These are phyloP conservation scores for Colletotrichum tropicicola DNA, from an alignment of 2,329 filamentous ascomycete species.

Conservation along the genomic window DNA sequence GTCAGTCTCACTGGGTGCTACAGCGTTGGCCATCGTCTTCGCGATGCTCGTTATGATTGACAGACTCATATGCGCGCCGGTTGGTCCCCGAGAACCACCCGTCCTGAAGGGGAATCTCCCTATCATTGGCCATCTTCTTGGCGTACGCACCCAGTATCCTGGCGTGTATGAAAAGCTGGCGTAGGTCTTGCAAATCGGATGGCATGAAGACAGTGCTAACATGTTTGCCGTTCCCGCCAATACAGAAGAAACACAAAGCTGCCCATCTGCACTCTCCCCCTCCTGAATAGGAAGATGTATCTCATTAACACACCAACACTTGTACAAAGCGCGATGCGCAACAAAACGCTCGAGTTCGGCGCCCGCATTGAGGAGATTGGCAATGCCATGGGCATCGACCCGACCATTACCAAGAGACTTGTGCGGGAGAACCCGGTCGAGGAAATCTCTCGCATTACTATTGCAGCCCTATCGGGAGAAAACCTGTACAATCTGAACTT, in stretches of 20 bases:
- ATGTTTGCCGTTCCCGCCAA: neutral
- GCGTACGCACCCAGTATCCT: conserved; percentile 46
- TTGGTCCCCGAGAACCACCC: conserved; percentile 51
- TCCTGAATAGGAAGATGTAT: conserved; percentile 54
- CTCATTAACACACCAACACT: conserved; percentile 52
- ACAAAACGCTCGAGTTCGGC: conserved; percentile 47
- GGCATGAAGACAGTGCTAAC: conserved; percentile 11
- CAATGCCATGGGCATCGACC: conserved; percentile 32
- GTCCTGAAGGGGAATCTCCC: conserved; percentile 50
- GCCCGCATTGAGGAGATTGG: conserved; percentile 48
- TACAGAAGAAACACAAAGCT: conserved; percentile 35
- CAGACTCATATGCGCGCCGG: conserved; percentile 8
- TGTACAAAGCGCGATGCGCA: conserved; percentile 47
- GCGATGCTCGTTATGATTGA: conserved; percentile 2
- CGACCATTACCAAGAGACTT: conserved; percentile 44
- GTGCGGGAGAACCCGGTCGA: conserved; percentile 43
- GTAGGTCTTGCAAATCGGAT: conserved; percentile 36
- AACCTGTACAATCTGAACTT: conserved; percentile 44
- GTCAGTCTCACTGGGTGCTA: neutral
- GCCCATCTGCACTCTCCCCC: conserved; percentile 54
- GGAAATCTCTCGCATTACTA: conserved; percentile 41
- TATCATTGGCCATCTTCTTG: conserved; percentile 55
- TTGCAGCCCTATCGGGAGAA: conserved; percentile 39
- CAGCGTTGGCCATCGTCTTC: neutral
- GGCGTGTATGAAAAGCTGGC: conserved; percentile 48